Evolutionary conservation across 768 basidiomycete species (phyloP).

Genomic region (Chalciporus piperatus): DNA sequence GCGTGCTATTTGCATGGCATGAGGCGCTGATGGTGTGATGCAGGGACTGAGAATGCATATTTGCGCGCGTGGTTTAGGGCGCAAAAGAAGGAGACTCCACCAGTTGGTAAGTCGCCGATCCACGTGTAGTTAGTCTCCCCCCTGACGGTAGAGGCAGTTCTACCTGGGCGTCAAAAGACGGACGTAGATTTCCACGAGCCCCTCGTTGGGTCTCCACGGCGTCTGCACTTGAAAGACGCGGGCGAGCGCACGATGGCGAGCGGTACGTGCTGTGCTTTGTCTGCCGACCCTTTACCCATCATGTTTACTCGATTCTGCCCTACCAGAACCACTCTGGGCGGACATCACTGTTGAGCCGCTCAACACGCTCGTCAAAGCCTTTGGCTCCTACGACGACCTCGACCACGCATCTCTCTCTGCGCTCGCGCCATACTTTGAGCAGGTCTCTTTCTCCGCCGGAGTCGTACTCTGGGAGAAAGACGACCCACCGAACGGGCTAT

Average conservation of each 20-base stretch:
- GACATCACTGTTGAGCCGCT: constrained; percentile 56
- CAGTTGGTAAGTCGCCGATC: constrained; percentile 40
- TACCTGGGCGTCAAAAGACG: constrained; percentile 57
- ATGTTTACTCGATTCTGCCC: not conserved
- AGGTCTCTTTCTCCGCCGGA: constrained; percentile 53
- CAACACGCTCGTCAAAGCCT: constrained; percentile 73
- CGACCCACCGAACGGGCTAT: constrained; percentile 79
- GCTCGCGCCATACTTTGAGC: constrained; percentile 70
- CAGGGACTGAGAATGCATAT: constrained; percentile 94
- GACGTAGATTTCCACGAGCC: constrained; percentile 44
- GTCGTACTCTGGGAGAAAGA: constrained; percentile 71
- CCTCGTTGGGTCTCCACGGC: constrained; percentile 59
- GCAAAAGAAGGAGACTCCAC: constrained; percentile 51
- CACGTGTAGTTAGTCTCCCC: not conserved
- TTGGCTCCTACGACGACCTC: constrained; percentile 67
- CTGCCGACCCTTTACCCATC: not conserved
- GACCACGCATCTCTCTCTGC: constrained; percentile 57
- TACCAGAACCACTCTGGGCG: constrained; percentile 24
- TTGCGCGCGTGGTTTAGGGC: constrained; percentile 74
- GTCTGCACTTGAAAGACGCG: constrained; percentile 64
- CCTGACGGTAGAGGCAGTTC: constrained; percentile 30
- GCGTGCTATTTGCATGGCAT: not conserved
- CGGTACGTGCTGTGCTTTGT: constrained; percentile 37
- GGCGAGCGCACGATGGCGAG: constrained; percentile 68
- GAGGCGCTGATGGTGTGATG: constrained; percentile 8